These are phyloP conservation scores for Pichia kluyveri DNA, from an alignment of 805 yeast genomes.

Conservation along the genomic window DNA sequence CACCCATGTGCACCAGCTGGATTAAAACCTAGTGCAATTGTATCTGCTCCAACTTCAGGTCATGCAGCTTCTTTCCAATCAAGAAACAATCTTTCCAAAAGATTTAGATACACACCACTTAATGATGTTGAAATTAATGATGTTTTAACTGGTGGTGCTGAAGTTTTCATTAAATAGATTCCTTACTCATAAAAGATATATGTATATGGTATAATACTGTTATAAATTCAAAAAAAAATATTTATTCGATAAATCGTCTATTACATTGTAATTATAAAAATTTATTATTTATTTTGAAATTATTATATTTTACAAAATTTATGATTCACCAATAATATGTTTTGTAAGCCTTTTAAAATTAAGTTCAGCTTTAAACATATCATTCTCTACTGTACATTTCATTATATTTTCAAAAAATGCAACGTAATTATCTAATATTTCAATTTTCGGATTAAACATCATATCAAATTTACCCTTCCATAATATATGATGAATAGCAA, in stretches of 20 bases:
- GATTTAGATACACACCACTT: conserved; percentile 61
- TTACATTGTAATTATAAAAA: neutral
- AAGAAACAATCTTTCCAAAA: conserved; percentile 57
- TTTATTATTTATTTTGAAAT: neutral
- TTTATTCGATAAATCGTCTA: neutral
- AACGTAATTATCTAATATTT: conserved; percentile 20
- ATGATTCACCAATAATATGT: neutral
- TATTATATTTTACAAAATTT: neutral
- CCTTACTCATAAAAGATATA: neutral
- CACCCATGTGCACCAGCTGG: conserved; percentile 34
- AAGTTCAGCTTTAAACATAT: conserved; percentile 9
- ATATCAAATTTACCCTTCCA: conserved; percentile 17
- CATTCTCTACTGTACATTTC: conserved; percentile 17
- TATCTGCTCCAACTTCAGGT: conserved; percentile 6
- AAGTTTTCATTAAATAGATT: conserved; percentile 31
- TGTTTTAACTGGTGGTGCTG: conserved; percentile 81
- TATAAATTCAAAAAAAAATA: neutral
- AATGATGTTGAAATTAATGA: conserved; percentile 66
- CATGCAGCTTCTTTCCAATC: conserved; percentile 30
- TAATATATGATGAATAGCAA: conserved; percentile 21
- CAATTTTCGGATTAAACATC: conserved; percentile 12
- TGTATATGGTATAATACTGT: no score
- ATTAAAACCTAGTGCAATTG: conserved; percentile 18
- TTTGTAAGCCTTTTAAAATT: conserved; percentile 5
- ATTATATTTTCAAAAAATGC: conserved; percentile 21